Evolutionary conservation across 2,329 filamentous ascomycete genomes (phyloP), one percentile per base, ranked within the genome.

Genomic region (Diaporthe nobilis): DNA sequence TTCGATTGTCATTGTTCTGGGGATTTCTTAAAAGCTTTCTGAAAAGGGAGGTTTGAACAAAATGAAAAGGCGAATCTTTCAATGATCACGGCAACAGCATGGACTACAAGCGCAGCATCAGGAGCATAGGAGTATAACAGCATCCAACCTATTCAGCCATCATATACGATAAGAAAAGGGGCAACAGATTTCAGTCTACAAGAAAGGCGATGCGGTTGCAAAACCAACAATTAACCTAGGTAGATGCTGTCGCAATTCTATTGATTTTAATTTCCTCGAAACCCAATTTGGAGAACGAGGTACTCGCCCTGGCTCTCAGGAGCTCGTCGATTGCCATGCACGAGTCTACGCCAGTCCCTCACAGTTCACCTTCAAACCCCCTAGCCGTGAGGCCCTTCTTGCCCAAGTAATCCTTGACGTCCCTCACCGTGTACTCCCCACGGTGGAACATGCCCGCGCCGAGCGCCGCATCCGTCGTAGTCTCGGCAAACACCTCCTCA

Each of bases 371-470:
- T 79, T 98, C 96, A 81, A 94, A 95, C 75, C 92, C 90, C 77
- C 97, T 90, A n/a, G 98, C 93, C 75, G 95, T 84, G 75, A 98
- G 87, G 0, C 94, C 94, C 81, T 92, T 91, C 49, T 89, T 87
- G 34, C 88, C 88, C 76, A 99, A 84, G 81, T 94, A 90, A 76
- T 97, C 93, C 86, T 99, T 99, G 65, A 99, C 97, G 81, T 98
- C 93, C 83, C 92, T 93, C 22, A 99, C 96, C 0, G 96, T 98
- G 85, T 96, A 99, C 86, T 99, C 96, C 51, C 94, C 95, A 67
- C 97, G 89, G 86, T 99, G 97, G 85, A 99, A 99, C 93, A 99
- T 99, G 72, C 97, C 97, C 12, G 97, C 97, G 4, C 97, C 97
- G 76, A 99, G 86, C 39, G 97, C 97, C 68, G 97, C 97, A 87